These are phyloP conservation scores for Xanthoconium stramineum DNA, from an alignment of 768 basidiomycete genomes.

Conservation along the genomic window DNA sequence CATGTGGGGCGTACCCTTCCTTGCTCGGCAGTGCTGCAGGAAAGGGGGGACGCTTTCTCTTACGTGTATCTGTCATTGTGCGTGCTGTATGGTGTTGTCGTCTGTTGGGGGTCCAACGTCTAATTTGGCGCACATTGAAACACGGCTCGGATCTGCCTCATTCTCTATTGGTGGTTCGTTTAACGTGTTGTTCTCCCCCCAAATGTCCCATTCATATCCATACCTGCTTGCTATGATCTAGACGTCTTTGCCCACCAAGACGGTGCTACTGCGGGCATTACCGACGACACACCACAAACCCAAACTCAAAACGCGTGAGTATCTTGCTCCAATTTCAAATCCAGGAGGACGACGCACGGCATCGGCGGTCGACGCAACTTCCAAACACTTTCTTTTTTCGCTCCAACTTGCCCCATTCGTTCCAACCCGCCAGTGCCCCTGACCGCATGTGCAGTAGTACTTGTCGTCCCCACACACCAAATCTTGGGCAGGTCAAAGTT, in stretches of 20 bases:
- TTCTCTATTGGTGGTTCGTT: background rate
- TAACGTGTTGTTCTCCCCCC: background rate
- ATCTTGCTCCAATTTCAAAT: too few species aligned
- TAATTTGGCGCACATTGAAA: background rate
- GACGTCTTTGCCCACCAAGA: background rate
- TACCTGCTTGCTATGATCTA: background rate
- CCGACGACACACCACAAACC: too few species aligned
- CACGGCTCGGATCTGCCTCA: conserved; percentile 7
- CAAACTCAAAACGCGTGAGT: too few species aligned
- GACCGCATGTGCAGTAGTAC: too few species aligned
- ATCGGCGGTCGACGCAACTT: too few species aligned
- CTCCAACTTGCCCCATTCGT: too few species aligned
- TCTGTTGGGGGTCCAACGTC: background rate
- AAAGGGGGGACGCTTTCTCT: background rate
- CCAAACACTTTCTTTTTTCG: too few species aligned
- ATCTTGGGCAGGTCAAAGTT: too few species aligned
- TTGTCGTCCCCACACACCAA: too few species aligned
- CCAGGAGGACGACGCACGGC: too few species aligned
- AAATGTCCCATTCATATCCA: background rate
- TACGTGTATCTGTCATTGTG: conserved; percentile 3
- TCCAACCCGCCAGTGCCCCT: too few species aligned
- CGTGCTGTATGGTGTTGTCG: background rate
- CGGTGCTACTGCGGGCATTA: too few species aligned
- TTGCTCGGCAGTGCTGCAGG: background rate
- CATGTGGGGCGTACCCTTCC: background rate